These are phyloP conservation scores for Yamagishiella unicocca DNA, from an alignment of 139 green algal species.

Conservation along the genomic window DNA sequence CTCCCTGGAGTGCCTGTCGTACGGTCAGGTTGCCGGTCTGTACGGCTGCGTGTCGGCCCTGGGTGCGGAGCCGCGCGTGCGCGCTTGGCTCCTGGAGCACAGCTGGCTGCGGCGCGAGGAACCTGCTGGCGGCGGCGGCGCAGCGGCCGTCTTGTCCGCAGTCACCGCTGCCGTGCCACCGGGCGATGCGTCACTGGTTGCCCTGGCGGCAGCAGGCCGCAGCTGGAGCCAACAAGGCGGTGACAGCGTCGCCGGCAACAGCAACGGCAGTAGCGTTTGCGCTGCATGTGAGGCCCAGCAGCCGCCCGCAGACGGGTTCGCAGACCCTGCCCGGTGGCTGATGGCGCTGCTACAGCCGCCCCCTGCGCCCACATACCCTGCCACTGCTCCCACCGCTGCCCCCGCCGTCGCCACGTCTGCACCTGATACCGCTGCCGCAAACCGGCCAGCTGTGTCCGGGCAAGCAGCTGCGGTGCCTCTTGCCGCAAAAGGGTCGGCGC, in stretches of 20 bases:
- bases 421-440: neutral
- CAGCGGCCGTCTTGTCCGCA: neutral
- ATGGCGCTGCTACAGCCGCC: neutral
- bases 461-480: too few species aligned
- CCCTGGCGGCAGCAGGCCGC: neutral
- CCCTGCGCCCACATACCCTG: too few species aligned
- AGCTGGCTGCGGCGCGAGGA: neutral
- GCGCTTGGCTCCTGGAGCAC: neutral
- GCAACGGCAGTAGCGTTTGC: neutral
- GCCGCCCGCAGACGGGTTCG: neutral
- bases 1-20: neutral
- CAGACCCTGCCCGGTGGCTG: conserved; percentile 2
- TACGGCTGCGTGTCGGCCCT: neutral
- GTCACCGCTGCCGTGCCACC: neutral
- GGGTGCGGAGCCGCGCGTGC: neutral
- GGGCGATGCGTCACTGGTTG: neutral
- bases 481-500: too few species aligned
- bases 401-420: neutral
- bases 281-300: neutral
- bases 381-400: too few species aligned
- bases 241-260: neutral
- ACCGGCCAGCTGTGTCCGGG: too few species aligned
- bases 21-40: conserved; percentile 3
- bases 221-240: too few species aligned
- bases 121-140: neutral